Base-by-base conservation (phyloP, 495 filamentous ascomycete species). In the Hypoxylon perforatum region DNA sequence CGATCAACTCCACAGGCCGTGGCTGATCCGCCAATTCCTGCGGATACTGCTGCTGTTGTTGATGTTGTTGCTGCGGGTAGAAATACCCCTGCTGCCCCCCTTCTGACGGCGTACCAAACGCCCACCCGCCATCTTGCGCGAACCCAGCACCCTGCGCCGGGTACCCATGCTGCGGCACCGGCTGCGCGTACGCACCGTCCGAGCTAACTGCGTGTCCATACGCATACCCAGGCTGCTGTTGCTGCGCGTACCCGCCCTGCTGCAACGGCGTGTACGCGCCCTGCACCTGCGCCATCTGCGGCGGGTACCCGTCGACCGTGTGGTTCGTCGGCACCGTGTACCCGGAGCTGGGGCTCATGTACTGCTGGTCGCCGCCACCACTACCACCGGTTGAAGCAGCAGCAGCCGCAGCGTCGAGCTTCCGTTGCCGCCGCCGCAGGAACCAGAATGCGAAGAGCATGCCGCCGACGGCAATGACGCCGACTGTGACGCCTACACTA, bases 401-500 rank as follows among this genome's bases (percentile, higher is more conserved):
- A 1, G 65, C 62, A 0, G 52, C 44, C 0, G 44, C 60, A n/a
- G 52, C 63, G 19, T 61, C 60, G 8, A 59, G 36, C 2, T n/a
- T 46, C n/a, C 42, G 49, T 35, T 71, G 72, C 14, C 66, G 30
- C 10, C 63, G 22, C 0, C 70, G 47, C 1, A 74, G 21, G 15
- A 65, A 67, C 30, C 64, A 63, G 4, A 74, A 41, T 18, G 57
- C 42, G 36, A 57, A 56, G 5, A 54, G 11, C 15, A 54, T 65
- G 11, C 69, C 72, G 0, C 54, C 66, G 14, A 74, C 11, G 17
- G 70, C 53, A 10, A 74, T 65, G 4, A 61, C 38, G 19, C 55
- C 69, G 12, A 74, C 36, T 4, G 72, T 70, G 6, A 74, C 69
- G 19, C 69, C 69, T 0, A 72, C 57, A 3, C 65, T 61, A 19